phyloP scores from a whole-genome alignment of 2,329 filamentous ascomycete species.

The Pyrenochaeta sp. region DNA sequence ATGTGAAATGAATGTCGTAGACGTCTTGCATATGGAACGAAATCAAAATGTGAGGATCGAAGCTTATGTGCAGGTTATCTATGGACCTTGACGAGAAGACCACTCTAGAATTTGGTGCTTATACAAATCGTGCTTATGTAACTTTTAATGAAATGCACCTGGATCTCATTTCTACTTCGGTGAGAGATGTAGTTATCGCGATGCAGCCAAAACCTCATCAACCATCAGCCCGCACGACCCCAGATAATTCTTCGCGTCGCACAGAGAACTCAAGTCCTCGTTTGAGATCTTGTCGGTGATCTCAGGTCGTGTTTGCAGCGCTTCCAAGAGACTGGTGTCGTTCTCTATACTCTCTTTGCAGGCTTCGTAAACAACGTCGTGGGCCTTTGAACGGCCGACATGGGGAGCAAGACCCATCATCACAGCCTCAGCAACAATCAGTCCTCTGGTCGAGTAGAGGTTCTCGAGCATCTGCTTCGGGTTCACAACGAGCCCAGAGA shows the following conservation, averaged over 20 bases:
- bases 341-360: slow-evolving; percentile 61
- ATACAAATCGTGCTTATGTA: slow-evolving; percentile 13
- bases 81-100: not conserved
- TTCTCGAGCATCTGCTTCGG: slow-evolving; percentile 60
- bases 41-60: slow-evolving; percentile 6
- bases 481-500: slow-evolving; percentile 62
- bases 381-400: slow-evolving; percentile 62
- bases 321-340: slow-evolving; percentile 54
- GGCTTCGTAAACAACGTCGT: slow-evolving; percentile 65
- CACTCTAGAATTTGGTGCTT: slow-evolving; percentile 3
- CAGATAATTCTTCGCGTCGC: slow-evolving; percentile 63
- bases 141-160: not conserved
- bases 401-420: slow-evolving; percentile 67
- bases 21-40: not conserved
- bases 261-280: slow-evolving; percentile 60
- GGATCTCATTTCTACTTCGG: not conserved
- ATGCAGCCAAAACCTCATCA: slow-evolving; percentile 43
- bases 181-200: slow-evolving; percentile 25
- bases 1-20: slow-evolving; percentile 16
- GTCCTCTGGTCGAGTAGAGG: slow-evolving; percentile 59
- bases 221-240: slow-evolving; percentile 48
- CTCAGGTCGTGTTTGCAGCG: slow-evolving; percentile 50
- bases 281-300: slow-evolving; percentile 56
- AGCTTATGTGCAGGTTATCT: slow-evolving; percentile 20
- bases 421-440: slow-evolving; percentile 67